Conservation (phyloP, 768 basidiomycete species). For the Rhodotorula toruloides region DNA sequence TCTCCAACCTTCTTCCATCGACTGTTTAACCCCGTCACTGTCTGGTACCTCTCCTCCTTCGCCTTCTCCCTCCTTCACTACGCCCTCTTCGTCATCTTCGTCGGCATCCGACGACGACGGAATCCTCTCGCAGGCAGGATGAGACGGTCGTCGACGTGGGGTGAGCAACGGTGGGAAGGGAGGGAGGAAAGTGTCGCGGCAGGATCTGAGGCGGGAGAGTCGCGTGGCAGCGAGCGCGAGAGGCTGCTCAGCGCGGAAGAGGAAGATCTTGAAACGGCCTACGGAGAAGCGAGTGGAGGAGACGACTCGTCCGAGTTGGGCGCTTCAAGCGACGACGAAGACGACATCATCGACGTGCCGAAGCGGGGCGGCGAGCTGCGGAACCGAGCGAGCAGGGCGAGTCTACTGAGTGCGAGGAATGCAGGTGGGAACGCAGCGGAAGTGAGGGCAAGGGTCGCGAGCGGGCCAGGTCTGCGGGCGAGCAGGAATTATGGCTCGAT, state of each 20-base stretch:
- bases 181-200: not conserved
- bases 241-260: not conserved
- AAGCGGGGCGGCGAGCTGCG: constrained; percentile 2
- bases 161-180: constrained; percentile 18
- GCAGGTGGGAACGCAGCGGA: not conserved
- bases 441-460: too few species aligned
- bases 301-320: not conserved
- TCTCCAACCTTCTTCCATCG: not conserved
- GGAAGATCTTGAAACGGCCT: not conserved
- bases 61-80: constrained; percentile 22
- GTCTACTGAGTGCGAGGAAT: constrained; percentile 5
- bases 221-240: not conserved
- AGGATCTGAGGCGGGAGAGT: not conserved
- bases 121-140: constrained; percentile 3
- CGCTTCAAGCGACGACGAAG: constrained; percentile 9
- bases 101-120: constrained; percentile 9
- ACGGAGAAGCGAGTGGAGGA: too few species aligned
- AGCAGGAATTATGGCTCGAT: constrained; percentile 21
- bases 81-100: constrained; percentile 18
- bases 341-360: constrained; percentile 34
- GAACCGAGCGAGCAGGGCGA: constrained; percentile 11
- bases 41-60: constrained; percentile 24
- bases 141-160: constrained; percentile 5
- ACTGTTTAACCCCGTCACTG: constrained; percentile 12
- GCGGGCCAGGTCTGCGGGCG: not conserved